These are phyloP conservation scores for Canna indica DNA, from an alignment of 176 grass and related monocot species.

Conservation along the genomic window DNA sequence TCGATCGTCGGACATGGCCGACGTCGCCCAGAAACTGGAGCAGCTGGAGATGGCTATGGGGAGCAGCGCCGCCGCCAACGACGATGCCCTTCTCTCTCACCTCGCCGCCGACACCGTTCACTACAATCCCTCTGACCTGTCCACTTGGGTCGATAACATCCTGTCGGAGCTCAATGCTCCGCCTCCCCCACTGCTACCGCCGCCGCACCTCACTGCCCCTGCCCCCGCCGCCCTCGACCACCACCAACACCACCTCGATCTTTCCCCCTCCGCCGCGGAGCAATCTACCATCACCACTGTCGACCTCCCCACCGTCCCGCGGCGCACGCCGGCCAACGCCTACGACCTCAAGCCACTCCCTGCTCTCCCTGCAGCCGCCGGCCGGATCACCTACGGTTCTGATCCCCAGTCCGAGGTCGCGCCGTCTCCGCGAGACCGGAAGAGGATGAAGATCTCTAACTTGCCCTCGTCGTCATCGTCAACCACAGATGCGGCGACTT, in stretches of 20 bases:
- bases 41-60: constrained; percentile 98
- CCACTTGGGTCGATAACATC: constrained; percentile 10
- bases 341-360: constrained; percentile 10
- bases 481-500: background rate
- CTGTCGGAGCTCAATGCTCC: constrained; percentile 11
- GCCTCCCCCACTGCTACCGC: background rate
- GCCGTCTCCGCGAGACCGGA: constrained; percentile 6
- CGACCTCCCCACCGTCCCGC: background rate
- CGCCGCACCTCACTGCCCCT: background rate
- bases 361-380: background rate
- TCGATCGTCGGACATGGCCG: constrained; percentile 85
- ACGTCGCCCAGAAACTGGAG: constrained; percentile 97
- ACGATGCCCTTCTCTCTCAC: constrained; percentile 17
- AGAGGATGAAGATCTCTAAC: background rate
- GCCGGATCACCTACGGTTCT: background rate
- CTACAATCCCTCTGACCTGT: constrained; percentile 12
- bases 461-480: constrained; percentile 5
- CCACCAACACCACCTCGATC: background rate
- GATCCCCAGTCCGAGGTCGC: constrained; percentile 5
- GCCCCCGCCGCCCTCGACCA: background rate
- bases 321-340: background rate
- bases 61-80: constrained; percentile 12
- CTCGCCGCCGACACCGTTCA: constrained; percentile 7
- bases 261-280: background rate
- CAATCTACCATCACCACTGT: background rate